Evolutionary conservation across 2,329 filamentous ascomycete genomes (phyloP).

Genomic region (Drechslerella coelobrocha): DNA sequence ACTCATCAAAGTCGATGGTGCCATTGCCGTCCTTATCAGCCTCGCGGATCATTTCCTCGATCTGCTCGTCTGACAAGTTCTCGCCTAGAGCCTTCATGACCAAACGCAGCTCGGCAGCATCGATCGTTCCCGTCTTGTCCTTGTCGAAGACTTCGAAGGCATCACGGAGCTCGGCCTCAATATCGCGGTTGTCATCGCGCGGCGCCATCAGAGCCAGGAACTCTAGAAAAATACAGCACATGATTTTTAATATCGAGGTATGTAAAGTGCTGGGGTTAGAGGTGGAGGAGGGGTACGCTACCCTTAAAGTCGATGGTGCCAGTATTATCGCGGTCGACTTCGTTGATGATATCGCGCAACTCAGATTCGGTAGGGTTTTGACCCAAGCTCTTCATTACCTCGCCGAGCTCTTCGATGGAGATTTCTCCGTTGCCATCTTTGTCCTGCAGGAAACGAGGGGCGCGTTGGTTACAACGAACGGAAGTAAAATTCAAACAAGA

Average conservation of each 20-base stretch:
- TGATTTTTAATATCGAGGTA: background rate
- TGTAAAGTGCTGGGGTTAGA: background rate
- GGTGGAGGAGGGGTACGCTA: constrained; percentile 54
- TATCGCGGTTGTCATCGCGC: constrained; percentile 68
- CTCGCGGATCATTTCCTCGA: constrained; percentile 71
- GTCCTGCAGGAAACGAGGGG: constrained; percentile 52
- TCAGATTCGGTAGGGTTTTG: constrained; percentile 69
- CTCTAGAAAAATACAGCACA: constrained; percentile 58
- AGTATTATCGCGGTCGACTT: constrained; percentile 70
- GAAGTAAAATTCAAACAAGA: background rate
- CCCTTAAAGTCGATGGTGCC: constrained; percentile 71
- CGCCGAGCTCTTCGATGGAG: constrained; percentile 69
- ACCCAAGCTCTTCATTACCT: constrained; percentile 70
- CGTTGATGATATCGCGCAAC: constrained; percentile 72
- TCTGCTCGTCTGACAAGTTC: constrained; percentile 69
- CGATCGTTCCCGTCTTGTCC: constrained; percentile 71
- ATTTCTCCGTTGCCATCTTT: constrained; percentile 63
- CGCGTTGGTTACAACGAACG: background rate
- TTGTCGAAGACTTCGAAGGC: constrained; percentile 72
- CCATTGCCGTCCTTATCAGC: constrained; percentile 71
- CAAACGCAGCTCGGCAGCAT: constrained; percentile 67
- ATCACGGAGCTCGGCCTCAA: constrained; percentile 70
- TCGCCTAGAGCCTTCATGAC: constrained; percentile 72
- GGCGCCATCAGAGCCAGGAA: constrained; percentile 72
- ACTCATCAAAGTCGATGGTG: constrained; percentile 67